Conservation (phyloP, 2,329 filamentous ascomycete genomes). For the Aspergillus sergii region DNA sequence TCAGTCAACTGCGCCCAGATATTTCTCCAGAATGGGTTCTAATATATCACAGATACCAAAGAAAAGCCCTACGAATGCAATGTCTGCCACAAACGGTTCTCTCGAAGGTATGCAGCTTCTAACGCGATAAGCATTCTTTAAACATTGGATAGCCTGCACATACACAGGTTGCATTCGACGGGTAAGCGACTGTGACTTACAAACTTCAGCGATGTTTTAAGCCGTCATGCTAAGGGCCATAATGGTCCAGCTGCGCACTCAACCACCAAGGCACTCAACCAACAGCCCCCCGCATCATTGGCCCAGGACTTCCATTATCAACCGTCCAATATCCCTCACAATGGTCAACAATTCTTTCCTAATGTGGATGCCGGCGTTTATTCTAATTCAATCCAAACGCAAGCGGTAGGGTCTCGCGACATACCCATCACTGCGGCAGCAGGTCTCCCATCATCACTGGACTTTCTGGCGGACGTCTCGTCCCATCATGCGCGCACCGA, state of each 20-base stretch:
- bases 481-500: constrained; percentile 36
- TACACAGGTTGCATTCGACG: background rate
- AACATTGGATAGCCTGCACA: background rate
- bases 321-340: constrained; percentile 22
- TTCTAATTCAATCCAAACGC: constrained; percentile 17
- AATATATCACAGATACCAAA: constrained; percentile 49
- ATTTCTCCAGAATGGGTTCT: background rate
- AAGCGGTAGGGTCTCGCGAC: constrained; percentile 24
- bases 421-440: constrained; percentile 32
- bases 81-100: constrained; percentile 58
- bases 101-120: constrained; percentile 48
- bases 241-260: constrained; percentile 29
- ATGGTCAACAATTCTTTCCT: constrained; percentile 22
- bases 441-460: constrained; percentile 39
- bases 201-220: constrained; percentile 49
- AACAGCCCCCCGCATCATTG: constrained; percentile 29
- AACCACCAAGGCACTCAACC: constrained; percentile 29
- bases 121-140: constrained; percentile 2
- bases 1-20: constrained; percentile 36
- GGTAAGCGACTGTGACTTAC: constrained; percentile 15
- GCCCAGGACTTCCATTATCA: constrained; percentile 31
- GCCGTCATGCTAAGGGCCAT: constrained; percentile 56
- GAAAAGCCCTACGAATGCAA: constrained; percentile 58
- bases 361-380: constrained; percentile 17
- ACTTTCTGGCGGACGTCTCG: constrained; percentile 43